A percentile compares a stretch with the other conserved stretches of the same genome.
Conservation (phyloP, 2,329 filamentous ascomycete genomes). For the Paracoccidioides lutzii region DNA sequence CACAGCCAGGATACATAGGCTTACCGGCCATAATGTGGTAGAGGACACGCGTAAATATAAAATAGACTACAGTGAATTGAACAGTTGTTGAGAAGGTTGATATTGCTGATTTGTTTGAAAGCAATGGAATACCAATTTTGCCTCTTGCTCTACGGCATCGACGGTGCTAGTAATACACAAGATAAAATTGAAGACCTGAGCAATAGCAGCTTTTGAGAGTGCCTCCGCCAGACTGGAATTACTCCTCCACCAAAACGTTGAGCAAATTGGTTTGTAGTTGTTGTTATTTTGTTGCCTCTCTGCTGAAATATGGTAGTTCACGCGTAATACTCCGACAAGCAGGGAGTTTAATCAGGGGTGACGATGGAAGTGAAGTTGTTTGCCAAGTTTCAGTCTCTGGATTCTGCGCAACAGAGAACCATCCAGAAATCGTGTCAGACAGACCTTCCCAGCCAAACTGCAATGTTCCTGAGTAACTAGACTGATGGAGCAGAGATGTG, state of each 20-base stretch:
- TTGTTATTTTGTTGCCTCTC: not conserved
- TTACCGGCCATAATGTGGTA: constrained; percentile 48
- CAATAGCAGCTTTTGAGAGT: constrained; percentile 17
- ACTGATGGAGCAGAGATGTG: not conserved
- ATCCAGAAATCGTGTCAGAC: not conserved
- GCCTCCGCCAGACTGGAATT: constrained; percentile 20
- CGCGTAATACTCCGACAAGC: not conserved
- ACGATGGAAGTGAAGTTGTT: not conserved
- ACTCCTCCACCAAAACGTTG: constrained; percentile 14
- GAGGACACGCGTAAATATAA: constrained; percentile 14
- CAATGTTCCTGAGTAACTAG: not conserved
- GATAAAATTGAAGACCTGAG: constrained; percentile 18
- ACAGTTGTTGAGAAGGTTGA: constrained; percentile 3
- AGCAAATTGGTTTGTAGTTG: not conserved
- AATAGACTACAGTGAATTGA: constrained; percentile 26
- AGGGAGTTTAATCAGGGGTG: not conserved
- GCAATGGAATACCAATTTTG: constrained; percentile 2
- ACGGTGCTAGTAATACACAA: constrained; percentile 29
- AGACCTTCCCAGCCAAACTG: not conserved
- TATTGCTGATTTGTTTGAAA: constrained; percentile 8
- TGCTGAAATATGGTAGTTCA: not conserved
- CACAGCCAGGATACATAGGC: constrained; percentile 29
- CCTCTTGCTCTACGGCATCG: constrained; percentile 28
- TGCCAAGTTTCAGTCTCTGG: not conserved
- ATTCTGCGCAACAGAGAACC: not conserved